Base-by-base conservation (phyloP, 2,329 filamentous ascomycete genomes). In the Colletotrichum sp. region DNA sequence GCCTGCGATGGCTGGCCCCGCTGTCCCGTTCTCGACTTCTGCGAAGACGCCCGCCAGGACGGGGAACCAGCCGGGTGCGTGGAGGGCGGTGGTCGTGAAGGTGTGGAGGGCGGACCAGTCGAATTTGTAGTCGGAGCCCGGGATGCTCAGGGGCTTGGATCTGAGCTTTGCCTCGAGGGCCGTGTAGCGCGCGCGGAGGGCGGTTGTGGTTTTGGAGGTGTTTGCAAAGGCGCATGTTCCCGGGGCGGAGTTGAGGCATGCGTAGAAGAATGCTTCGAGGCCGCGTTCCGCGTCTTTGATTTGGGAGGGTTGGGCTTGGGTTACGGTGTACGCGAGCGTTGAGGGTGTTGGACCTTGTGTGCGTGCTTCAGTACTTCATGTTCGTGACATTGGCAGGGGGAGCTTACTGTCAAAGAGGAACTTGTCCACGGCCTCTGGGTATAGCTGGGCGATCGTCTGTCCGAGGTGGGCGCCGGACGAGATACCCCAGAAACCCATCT, bases 41-140 rank as follows among this genome's bases (percentile, higher is more conserved):
- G 64, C 55, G 18, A 72, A 22, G 27, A 72, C 55, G 34, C 55
- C 55, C 12, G 62, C 36, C 8, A 72, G 28, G 16, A 68, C 27
- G n/a, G 70, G 28, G 22, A 72, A 61, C n/a, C 25, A 68, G 2
- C 52, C 48, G 5, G 70, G 70, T 16, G 18, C 64, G 22, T 72
- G 64, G 8, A 72, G 34, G 6, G 64, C n/a, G 0, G 16, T 25
- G 27, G 34, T 67, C 1, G n/a, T 28, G 36, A 72, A 68, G 18
- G 13, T 52, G 55, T 68, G 70, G 12, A 72, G 64, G 8, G 64
- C 70, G 28, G 70, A 72, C 64, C 70, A 72, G 70, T 72, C 70
- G 64, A 72, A 68, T 6, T 39, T 72, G 10, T 25, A 18, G 10
- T 34, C 55, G 4, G 28, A 27, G 64, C 70, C 70, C 0, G 52